Evolutionary conservation across 2,329 filamentous ascomycete species (phyloP).

Genomic region (Apiospora rasikravindrae): DNA sequence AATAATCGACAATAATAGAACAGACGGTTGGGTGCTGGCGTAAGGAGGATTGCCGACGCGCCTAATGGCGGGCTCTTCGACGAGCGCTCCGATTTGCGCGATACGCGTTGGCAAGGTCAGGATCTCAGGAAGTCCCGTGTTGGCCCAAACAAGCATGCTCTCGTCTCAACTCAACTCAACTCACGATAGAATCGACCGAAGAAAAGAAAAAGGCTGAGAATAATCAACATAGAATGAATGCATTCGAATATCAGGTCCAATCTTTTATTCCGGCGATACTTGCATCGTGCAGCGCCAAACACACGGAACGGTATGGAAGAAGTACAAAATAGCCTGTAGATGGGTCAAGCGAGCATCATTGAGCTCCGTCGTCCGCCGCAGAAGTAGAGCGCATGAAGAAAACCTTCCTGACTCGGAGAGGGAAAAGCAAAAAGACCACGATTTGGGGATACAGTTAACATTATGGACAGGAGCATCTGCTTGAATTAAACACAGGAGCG

Average conservation of each 20-base stretch:
- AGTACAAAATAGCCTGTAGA: background rate
- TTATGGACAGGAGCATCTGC: background rate
- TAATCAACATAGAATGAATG: too few relatives aligned
- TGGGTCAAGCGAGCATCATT: constrained; percentile 1
- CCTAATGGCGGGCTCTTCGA: background rate
- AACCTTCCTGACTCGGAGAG: background rate
- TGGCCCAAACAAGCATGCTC: background rate
- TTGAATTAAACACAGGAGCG: background rate
- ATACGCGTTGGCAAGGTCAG: background rate
- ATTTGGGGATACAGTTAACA: background rate
- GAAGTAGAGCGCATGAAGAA: background rate
- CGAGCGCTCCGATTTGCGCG: background rate
- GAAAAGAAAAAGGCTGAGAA: background rate
- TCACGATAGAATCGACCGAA: background rate
- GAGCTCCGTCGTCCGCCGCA: background rate
- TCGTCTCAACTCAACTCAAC: background rate
- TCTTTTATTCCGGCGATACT: background rate
- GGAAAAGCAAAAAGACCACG: background rate
- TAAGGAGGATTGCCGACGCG: background rate
- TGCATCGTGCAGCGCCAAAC: background rate
- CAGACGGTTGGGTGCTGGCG: background rate
- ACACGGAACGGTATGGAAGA: background rate
- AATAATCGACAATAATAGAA: background rate
- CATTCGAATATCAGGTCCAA: background rate
- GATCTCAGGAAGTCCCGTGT: background rate